Conservation (phyloP, 306 rosid species). For the Albizia julibrissin region DNA sequence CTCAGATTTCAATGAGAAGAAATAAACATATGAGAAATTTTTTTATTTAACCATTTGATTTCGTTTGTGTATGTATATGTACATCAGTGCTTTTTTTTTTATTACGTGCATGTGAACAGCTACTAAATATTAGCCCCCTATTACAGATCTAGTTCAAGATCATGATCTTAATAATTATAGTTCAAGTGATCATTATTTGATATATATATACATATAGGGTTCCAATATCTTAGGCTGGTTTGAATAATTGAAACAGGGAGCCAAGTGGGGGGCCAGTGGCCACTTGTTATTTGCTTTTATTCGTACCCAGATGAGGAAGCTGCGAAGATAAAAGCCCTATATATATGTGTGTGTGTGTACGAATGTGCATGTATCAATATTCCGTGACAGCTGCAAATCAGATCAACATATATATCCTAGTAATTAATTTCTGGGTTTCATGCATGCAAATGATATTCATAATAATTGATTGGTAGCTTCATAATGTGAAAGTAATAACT, state of each 20-base stretch:
- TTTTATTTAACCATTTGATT: neutral
- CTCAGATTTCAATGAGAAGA: neutral
- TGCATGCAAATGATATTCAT: neutral
- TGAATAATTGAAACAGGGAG: neutral
- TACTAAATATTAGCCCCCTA: neutral
- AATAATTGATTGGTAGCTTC: neutral
- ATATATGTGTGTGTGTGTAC: neutral
- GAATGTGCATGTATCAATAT: neutral
- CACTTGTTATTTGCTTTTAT: conserved; percentile 14
- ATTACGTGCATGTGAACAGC: neutral
- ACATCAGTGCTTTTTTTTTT: neutral
- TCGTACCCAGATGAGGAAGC: neutral
- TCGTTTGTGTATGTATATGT: neutral
- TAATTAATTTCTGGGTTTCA: conserved; percentile 10
- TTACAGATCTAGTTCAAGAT: neutral
- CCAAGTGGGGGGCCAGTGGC: neutral
- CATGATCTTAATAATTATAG: neutral
- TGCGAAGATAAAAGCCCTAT: neutral
- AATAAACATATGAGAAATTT: neutral
- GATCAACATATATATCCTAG: neutral
- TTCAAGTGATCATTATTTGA: neutral
- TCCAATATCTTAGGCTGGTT: neutral
- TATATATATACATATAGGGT: neutral
- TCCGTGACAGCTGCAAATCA: neutral
- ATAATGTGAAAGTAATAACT: neutral